phyloP scores from a whole-genome alignment of 257 asterid genomes.

The Solanum commersonii region DNA sequence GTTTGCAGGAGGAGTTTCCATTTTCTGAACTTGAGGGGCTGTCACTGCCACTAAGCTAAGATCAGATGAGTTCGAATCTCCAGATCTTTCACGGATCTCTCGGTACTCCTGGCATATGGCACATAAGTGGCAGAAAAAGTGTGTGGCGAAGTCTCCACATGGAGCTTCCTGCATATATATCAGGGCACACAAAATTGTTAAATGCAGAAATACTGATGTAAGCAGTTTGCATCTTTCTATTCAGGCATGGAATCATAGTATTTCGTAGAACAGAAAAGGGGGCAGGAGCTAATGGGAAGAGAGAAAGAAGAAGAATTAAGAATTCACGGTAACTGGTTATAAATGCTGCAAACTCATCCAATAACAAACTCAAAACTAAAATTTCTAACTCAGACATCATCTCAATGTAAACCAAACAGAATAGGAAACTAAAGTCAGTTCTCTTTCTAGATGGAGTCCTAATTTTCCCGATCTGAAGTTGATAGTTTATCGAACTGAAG shows the following conservation, averaged over 20 bases:
- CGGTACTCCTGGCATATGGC: conserved; percentile 91
- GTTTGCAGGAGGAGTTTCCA: conserved; percentile 45
- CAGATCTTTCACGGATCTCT: conserved; percentile 75
- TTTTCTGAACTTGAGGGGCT: conserved; percentile 67
- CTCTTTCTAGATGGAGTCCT: neutral
- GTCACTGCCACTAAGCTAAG: conserved; percentile 44
- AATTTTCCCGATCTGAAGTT: neutral
- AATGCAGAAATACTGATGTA: neutral
- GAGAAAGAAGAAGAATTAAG: neutral
- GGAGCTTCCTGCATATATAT: conserved; percentile 66
- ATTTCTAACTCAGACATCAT: neutral
- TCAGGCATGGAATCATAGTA: neutral
- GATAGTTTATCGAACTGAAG: neutral
- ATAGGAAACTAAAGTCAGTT: neutral
- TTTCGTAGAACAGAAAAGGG: neutral
- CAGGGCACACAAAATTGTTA: neutral
- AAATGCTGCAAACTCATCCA: neutral
- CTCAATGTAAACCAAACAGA: neutral
- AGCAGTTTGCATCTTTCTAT: neutral
- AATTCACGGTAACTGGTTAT: neutral
- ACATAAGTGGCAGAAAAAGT: conserved; percentile 82
- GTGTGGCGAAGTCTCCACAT: conserved; percentile 79
- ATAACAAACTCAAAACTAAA: neutral
- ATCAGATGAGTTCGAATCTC: conserved; percentile 17
- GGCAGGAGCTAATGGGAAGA: neutral